phyloP scores from a whole-genome alignment of 306 rosid genomes.

The Glycine soja region DNA sequence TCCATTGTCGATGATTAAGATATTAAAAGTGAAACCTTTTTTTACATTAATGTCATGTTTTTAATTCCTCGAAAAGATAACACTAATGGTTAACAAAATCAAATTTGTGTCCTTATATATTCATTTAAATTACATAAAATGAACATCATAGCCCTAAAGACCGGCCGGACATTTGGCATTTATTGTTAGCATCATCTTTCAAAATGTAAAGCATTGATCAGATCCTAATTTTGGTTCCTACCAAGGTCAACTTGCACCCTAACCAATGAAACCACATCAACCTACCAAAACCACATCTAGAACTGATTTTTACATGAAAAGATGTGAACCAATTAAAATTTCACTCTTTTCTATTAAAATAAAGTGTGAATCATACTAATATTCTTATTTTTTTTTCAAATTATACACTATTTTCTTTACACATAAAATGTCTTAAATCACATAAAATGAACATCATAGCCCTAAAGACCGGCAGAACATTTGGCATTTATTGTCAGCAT shows the following conservation, averaged over 20 bases:
- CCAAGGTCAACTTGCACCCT: constrained; percentile 6
- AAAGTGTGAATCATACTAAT: not conserved
- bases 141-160: not conserved
- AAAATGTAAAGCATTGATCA: not conserved
- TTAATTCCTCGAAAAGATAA: too few relatives aligned
- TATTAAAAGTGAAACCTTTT: too few relatives aligned
- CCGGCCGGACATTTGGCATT: not conserved
- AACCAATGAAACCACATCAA: not conserved
- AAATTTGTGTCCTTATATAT: not conserved
- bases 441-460: not conserved
- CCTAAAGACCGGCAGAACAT: not conserved
- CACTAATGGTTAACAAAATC: too few relatives aligned
- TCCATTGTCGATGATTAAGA: too few relatives aligned
- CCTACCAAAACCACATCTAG: not conserved
- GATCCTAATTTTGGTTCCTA: not conserved
- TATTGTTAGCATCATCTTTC: not conserved
- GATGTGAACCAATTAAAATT: not conserved
- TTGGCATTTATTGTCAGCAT: not conserved
- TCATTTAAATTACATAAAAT: not conserved
- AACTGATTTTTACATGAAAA: not conserved
- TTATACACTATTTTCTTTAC: too few relatives aligned
- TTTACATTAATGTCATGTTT: too few relatives aligned
- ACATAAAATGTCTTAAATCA: too few relatives aligned
- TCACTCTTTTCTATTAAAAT: not conserved
- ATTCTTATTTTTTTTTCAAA: too few relatives aligned